Base-by-base conservation (phyloP, 306 rosid species). In the Fragaria ananassa region DNA sequence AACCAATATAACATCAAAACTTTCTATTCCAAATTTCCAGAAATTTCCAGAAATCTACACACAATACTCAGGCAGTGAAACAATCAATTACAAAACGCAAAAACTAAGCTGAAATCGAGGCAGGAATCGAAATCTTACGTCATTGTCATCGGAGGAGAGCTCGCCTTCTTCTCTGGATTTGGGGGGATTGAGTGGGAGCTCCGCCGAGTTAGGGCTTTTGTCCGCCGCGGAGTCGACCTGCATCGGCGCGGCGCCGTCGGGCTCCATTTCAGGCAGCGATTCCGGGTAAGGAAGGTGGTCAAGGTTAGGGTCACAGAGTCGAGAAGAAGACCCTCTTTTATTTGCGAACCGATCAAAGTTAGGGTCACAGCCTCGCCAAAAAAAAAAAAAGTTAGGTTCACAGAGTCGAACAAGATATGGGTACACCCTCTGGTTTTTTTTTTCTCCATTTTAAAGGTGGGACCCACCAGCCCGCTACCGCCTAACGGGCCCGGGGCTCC, bases 111-210 rank as follows among this genome's bases (percentile, higher is more conserved):
- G 1, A 37, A 10, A 57, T 44, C 68, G 19, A 17, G 25, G 9
- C 21, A 29, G 19, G 41, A 10, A 19, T 21, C 0, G 29, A 7
- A 39, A 71, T 74, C 10, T 34, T 35, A 82, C 77, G 81, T 89
- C 90, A 8, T 86, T 80, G 15, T 74, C 87, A 18, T 82, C 89
- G 58, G 96, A 90, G 49, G 92, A 87, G 27, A 90, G 83, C 77
- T 94, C 98, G 81, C 98, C 98, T 81, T 94, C 98, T 85, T 94
- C 98, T 84, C 84, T 87, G 83, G 66, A 27, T 70, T 80, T 81
- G 79, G 86, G 68, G 19, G 85, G 80, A 49, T 72, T 47, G 17
- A 61, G 18, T 29, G 72, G 31, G 58, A 60, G 83, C 72, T 72
- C 83, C 7, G 76, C 83, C 5, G 76, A 47, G 47, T 72, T 72